Conservation (phyloP, 805 yeast species). For the Metschnikowia kofuensis region DNA sequence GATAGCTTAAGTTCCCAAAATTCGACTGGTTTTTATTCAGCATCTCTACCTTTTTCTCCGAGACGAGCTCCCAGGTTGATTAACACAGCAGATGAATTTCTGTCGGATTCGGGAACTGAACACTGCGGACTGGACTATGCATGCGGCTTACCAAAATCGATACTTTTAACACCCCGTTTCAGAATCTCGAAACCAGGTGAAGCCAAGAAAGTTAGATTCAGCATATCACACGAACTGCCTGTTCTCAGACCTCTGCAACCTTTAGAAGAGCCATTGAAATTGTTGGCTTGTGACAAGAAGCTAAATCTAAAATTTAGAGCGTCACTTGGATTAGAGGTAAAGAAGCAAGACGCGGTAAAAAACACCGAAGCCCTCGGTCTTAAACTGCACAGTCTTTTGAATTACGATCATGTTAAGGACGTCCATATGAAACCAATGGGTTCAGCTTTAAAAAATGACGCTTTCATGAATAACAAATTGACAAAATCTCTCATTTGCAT, state of each 20-base stretch:
- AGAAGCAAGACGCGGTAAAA: neutral
- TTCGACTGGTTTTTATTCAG: neutral
- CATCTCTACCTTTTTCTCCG: neutral
- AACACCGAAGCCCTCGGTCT: too few species aligned
- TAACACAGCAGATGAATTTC: slow-evolving; percentile 3
- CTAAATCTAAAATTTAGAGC: neutral
- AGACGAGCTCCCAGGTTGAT: neutral
- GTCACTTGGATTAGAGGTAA: neutral
- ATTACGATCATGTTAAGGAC: too few species aligned
- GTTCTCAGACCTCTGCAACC: neutral
- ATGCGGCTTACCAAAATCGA: neutral
- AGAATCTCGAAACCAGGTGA: neutral
- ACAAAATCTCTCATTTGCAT: neutral
- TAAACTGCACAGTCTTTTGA: too few species aligned
- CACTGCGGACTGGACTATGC: neutral
- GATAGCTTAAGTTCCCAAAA: too few species aligned
- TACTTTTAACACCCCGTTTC: neutral
- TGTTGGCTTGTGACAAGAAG: neutral
- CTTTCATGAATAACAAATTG: too few species aligned
- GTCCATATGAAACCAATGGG: too few species aligned
- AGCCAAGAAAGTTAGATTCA: neutral
- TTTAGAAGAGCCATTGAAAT: neutral
- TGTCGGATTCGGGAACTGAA: neutral
- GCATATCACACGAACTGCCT: neutral
- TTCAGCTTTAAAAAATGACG: too few species aligned